Conservation (phyloP, 2,329 filamentous ascomycete genomes). For the Bipolaris gigantea region DNA sequence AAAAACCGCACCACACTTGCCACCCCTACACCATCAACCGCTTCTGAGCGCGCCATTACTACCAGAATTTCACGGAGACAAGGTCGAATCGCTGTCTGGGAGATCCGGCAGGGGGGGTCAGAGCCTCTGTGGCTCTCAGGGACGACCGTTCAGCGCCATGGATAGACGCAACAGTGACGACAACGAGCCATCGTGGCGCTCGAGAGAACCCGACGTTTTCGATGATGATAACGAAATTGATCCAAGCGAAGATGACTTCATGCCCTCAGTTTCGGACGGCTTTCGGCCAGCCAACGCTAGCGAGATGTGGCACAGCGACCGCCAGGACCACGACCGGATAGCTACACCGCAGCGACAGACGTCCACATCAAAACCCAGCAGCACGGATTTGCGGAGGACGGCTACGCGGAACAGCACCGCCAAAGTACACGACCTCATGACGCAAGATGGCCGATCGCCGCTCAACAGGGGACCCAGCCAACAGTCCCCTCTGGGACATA, state of each 20-base stretch:
- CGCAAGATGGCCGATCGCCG: slow-evolving; percentile 27
- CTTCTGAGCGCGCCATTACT: slow-evolving; percentile 16
- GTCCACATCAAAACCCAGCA: slow-evolving; percentile 26
- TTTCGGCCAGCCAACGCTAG: slow-evolving; percentile 46
- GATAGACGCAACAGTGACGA: slow-evolving; percentile 41
- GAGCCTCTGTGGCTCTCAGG: slow-evolving; percentile 35
- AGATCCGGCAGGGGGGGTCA: slow-evolving; percentile 29
- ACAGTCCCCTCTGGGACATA: slow-evolving; percentile 30
- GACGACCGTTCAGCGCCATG: slow-evolving; percentile 43
- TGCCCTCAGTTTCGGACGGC: slow-evolving; percentile 50
- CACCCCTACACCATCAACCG: slow-evolving; percentile 16
- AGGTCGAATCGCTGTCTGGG: slow-evolving; percentile 21
- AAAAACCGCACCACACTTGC: slow-evolving; percentile 22
- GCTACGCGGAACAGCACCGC: slow-evolving; percentile 44
- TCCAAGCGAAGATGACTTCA: slow-evolving; percentile 46
- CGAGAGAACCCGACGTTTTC: slow-evolving; percentile 49
- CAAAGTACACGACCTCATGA: slow-evolving; percentile 34
- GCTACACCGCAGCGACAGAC: slow-evolving; percentile 28
- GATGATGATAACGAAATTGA: slow-evolving; percentile 53
- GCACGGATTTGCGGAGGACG: slow-evolving; percentile 31
- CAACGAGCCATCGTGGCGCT: slow-evolving; percentile 33
- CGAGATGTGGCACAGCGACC: slow-evolving; percentile 21
- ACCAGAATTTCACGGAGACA: slow-evolving; percentile 12
- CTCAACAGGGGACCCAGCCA: slow-evolving; percentile 29
- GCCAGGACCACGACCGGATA: slow-evolving; percentile 31